Conservation (phyloP, 2,329 filamentous ascomycete genomes). For the Colletotrichum spinosum region DNA sequence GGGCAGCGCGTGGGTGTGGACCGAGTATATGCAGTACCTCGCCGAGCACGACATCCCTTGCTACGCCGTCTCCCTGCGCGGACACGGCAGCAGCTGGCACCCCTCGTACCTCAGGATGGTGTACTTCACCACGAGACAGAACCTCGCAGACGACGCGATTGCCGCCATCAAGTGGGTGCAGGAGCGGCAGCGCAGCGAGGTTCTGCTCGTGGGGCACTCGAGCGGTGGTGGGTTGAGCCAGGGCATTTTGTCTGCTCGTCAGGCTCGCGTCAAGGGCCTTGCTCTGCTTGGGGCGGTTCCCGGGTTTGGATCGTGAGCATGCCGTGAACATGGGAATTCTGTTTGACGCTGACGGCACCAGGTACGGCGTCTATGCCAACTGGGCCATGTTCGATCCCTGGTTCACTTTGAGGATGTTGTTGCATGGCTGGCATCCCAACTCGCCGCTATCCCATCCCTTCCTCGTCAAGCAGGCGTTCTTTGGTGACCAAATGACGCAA, state of each 20-base stretch:
- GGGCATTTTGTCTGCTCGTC: conserved; percentile 56
- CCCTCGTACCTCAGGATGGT: conserved; percentile 61
- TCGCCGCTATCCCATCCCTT: conserved; percentile 63
- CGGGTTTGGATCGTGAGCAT: conserved; percentile 58
- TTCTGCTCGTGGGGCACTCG: conserved; percentile 63
- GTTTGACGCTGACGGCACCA: conserved; percentile 34
- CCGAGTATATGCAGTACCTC: conserved; percentile 63
- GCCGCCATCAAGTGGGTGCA: conserved; percentile 54
- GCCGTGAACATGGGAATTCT: too few relatives aligned
- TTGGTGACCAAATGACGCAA: conserved; percentile 56
- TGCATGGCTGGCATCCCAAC: conserved; percentile 61
- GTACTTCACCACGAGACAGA: conserved; percentile 55
- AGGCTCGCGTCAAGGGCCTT: conserved; percentile 55
- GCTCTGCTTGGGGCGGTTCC: conserved; percentile 60
- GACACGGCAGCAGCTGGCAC: conserved; percentile 64
- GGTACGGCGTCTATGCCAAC: conserved; percentile 55
- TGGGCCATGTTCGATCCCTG: conserved; percentile 60
- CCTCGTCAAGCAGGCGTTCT: conserved; percentile 63
- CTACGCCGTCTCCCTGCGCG: conserved; percentile 65
- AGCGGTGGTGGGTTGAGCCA: conserved; percentile 63
- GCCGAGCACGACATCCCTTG: conserved; percentile 56
- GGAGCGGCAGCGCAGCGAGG: conserved; percentile 45
- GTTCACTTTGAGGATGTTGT: conserved; percentile 58
- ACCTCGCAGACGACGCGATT: conserved; percentile 58
- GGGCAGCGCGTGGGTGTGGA: conserved; percentile 64